Evolutionary conservation across 1,139 yeast genomes (phyloP), one percentile per base, ranked within the genome.

Genomic region (Saccharomyces pastorianus): DNA sequence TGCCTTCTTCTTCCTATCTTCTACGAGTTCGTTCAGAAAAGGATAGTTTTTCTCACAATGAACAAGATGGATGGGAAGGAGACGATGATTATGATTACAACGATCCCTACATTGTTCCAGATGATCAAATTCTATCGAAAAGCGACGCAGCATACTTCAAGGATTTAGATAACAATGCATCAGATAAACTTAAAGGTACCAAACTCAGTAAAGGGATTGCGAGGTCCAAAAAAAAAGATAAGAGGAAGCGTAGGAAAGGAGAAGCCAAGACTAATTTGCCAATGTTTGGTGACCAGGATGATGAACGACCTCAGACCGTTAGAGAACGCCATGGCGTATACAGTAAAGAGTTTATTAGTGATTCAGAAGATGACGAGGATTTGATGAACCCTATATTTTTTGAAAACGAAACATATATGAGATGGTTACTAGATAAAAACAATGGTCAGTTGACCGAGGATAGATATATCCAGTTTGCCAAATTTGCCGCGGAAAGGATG

Each of bases 361-460:
- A 68, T 53, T 68, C 71, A 14, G 71, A 68, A 26, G 66, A 62
- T 29, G 63, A 62, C 6, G 66, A 64, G 23, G 61, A 57, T 6
- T 17, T 46, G 1, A 50, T 60, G 47, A 59, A 60, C 46, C 60
- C 70, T 6, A 55, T 63, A 3, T 68, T 68, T 50, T 69, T 64
- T 54, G 71, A 69, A 54, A 69, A 69, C 56, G 72, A 69, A 54
- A 63, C 61, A 63, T 68, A 61, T 49, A 56, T 68, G 66, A 64
- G 70, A 53, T 65, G 59, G 57, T 51, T 68, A 50, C 55, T 66
- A 7, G 69, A 67, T 53, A 66, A 56, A 46, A 52, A 63, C 52
- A 49, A 57, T 26, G 70, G 71, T 2, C 61, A 60, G 42, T 52
- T 68, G 11, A 56, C 71, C 1, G 56, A 60, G 8, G 64, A 60